phyloP scores from a whole-genome alignment of 306 rosid species.

The Pterocarpus macrocarpus region DNA sequence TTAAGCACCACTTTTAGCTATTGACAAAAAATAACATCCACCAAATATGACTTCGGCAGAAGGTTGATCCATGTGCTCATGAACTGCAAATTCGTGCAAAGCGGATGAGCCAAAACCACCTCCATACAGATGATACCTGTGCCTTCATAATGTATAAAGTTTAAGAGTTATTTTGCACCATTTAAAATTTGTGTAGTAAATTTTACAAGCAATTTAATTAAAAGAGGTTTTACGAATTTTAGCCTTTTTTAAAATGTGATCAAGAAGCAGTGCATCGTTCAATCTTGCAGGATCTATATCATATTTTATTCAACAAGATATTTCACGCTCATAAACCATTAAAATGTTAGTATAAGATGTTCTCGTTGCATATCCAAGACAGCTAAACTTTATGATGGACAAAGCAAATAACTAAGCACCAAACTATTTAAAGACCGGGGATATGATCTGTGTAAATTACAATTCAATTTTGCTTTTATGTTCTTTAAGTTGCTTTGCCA shows the following conservation, averaged over 20 bases:
- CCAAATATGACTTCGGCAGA: too few relatives aligned
- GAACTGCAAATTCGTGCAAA: too few relatives aligned
- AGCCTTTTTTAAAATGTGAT: not conserved
- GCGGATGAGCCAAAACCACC: too few relatives aligned
- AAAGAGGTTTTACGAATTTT: not conserved
- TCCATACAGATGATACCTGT: too few relatives aligned
- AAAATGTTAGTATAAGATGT: not conserved
- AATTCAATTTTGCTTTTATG: constrained; percentile 53
- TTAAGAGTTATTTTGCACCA: too few relatives aligned
- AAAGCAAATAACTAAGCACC: constrained; percentile 50
- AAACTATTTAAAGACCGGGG: constrained; percentile 48
- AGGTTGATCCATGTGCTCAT: too few relatives aligned
- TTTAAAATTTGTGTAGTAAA: too few relatives aligned
- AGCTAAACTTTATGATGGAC: not conserved
- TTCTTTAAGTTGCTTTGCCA: constrained; percentile 62
- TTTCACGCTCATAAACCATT: not conserved
- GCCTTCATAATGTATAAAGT: too few relatives aligned
- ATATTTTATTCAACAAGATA: not conserved
- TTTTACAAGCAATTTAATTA: too few relatives aligned
- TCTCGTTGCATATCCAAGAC: not conserved
- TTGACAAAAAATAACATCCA: too few relatives aligned
- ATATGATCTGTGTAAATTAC: constrained; percentile 51
- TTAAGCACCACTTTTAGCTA: too few relatives aligned
- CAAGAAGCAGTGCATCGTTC: not conserved
- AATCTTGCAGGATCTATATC: not conserved